Evolutionary conservation across 495 filamentous ascomycete species (phyloP).

Genomic region (Polyplosphaeria fusca): DNA sequence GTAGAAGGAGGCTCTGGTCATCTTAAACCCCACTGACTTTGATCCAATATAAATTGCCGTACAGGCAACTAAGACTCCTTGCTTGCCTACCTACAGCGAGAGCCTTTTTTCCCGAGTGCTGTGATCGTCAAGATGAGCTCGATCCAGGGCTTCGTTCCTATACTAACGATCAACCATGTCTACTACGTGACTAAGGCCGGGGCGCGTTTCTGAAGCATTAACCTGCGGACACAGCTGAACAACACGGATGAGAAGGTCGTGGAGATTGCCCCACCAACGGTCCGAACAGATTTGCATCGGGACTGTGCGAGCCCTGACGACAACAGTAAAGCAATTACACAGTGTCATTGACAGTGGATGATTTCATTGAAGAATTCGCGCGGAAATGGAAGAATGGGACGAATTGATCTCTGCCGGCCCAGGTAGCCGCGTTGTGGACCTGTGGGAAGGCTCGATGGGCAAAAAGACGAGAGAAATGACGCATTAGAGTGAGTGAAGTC

Average conservation of each 20-base stretch:
- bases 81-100: no score
- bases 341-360: conserved; percentile 42
- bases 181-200: conserved; percentile 52
- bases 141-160: conserved; percentile 47
- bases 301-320: conserved; percentile 51
- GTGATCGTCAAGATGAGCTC: conserved; percentile 49
- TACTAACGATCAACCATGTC: conserved; percentile 47
- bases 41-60: no score
- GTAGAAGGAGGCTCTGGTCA: no score
- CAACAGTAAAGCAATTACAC: conserved; percentile 52
- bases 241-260: conserved; percentile 44
- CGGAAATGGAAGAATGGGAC: conserved; percentile 42
- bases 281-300: conserved; percentile 49
- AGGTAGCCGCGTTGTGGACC: conserved; percentile 37
- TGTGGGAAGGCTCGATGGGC: conserved; percentile 43
- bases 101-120: no score
- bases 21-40: no score
- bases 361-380: conserved; percentile 47
- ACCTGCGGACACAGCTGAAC: conserved; percentile 46
- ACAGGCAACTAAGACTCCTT: no score
- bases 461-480: background rate
- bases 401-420: conserved; percentile 44
- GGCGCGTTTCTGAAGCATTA: conserved; percentile 50
- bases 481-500: no score
- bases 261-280: conserved; percentile 49